A percentile compares a stretch with the other conserved stretches of the same genome.
Evolutionary conservation across 495 filamentous ascomycete species (phyloP).

Genomic region (Podospora anserina): DNA sequence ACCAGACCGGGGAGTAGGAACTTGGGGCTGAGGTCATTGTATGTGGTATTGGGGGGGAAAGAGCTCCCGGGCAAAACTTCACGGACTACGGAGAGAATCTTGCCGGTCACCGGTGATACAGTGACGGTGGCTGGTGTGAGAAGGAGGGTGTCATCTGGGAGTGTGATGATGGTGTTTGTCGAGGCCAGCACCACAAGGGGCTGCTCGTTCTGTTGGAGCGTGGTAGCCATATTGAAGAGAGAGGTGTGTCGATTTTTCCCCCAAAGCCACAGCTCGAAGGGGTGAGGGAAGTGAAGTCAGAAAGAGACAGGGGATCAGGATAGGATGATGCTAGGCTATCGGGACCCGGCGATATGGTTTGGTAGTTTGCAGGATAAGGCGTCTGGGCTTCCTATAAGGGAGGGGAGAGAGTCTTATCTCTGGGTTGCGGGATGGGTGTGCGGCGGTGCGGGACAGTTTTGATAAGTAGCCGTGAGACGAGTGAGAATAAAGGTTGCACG

Average conservation of each 20-base stretch:
- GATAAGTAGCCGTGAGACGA: neutral
- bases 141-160: constrained; percentile 53
- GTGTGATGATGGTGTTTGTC: constrained; percentile 73
- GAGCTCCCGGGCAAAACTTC: constrained; percentile 65
- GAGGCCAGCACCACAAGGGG: constrained; percentile 68
- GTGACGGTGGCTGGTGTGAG: constrained; percentile 68
- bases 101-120: constrained; percentile 74
- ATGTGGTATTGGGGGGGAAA: constrained; percentile 70
- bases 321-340: neutral
- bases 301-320: neutral
- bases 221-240: constrained; percentile 18
- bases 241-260: neutral
- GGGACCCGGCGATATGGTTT: neutral
- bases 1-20: constrained; percentile 88
- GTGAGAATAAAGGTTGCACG: neutral
- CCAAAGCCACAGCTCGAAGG: neutral
- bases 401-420: neutral
- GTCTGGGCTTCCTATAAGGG: neutral
- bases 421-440: neutral
- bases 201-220: constrained; percentile 9
- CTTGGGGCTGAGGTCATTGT: constrained; percentile 82
- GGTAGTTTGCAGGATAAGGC: constrained; percentile 4
- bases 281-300: constrained; percentile 5
- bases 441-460: neutral
- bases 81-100: constrained; percentile 75